A percentile compares a stretch with the other conserved stretches of the same genome.
These are phyloP conservation scores for Endogone sp. DNA, from an alignment of 192 early-diverging fungal genomes.

Conservation along the genomic window DNA sequence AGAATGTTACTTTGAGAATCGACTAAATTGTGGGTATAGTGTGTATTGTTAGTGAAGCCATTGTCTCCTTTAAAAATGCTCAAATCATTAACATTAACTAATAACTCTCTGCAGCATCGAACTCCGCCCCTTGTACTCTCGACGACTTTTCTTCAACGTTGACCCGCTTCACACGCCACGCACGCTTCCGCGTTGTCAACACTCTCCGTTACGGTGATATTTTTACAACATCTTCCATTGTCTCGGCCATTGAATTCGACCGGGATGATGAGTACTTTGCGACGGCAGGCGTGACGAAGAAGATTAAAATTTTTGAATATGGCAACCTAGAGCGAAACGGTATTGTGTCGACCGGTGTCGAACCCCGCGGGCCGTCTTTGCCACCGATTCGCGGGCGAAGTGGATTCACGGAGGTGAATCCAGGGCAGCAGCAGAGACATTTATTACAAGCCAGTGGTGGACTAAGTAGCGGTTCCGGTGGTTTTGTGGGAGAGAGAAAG, in stretches of 20 bases:
- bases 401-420: not conserved
- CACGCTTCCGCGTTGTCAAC: conserved; percentile 70
- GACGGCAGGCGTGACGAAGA: conserved; percentile 85
- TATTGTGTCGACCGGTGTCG: conserved; percentile 9
- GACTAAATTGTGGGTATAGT: not conserved
- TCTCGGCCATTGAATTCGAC: conserved; percentile 93
- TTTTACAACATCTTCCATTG: conserved; percentile 68
- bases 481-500: conserved; percentile 14
- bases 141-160: conserved; percentile 63
- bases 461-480: conserved; percentile 1
- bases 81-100: too few species aligned
- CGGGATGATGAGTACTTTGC: conserved; percentile 93
- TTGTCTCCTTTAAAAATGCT: too few species aligned
- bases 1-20: conserved; percentile 59
- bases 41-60: too few species aligned
- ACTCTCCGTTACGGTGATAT: conserved; percentile 79
- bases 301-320: conserved; percentile 93
- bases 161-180: conserved; percentile 61
- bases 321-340: conserved; percentile 40
- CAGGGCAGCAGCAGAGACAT: conserved; percentile 35
- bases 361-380: conserved; percentile 9
- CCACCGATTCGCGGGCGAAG: conserved; percentile 11
- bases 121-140: conserved; percentile 11
- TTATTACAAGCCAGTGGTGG: conserved; percentile 29
- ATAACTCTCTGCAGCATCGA: conserved; percentile 9